A percentile compares a stretch with the other conserved stretches of the same genome.
These are phyloP conservation scores for Hordeum marinum DNA, from an alignment of 176 grass and related monocot species.

Conservation along the genomic window DNA sequence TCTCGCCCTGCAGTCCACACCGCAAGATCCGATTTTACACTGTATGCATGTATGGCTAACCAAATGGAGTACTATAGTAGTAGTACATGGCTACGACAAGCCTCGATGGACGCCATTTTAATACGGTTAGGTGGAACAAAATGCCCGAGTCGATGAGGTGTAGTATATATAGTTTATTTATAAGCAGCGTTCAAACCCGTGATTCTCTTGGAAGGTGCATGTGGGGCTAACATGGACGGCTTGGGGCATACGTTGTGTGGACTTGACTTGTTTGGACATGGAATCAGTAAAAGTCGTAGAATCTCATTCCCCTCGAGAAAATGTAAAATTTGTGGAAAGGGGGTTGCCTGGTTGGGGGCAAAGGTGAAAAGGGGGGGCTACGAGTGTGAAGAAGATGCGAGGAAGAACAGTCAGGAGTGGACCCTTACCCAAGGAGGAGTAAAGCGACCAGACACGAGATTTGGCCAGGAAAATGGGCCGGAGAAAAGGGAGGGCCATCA, in stretches of 20 bases:
- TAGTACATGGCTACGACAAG: not conserved
- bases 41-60: not conserved
- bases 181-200: not conserved
- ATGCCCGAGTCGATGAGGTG: not conserved
- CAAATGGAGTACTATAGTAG: not conserved
- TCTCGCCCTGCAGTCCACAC: not conserved
- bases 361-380: not conserved
- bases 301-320: not conserved
- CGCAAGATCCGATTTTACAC: slow-evolving; percentile 26
- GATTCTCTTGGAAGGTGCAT: not conserved
- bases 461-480: not conserved
- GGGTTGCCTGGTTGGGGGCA: not conserved
- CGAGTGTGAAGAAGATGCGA: slow-evolving; percentile 24
- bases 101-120: not conserved
- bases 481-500: not conserved
- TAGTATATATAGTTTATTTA: not conserved
- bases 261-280: slow-evolving; percentile 4
- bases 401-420: not conserved
- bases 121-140: not conserved
- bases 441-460: not conserved
- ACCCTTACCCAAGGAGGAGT: not conserved
- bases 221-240: slow-evolving; percentile 3
- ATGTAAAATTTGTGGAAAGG: slow-evolving; percentile 26
- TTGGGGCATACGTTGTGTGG: slow-evolving; percentile 28
- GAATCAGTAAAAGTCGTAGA: slow-evolving; percentile 20